Base-by-base conservation (phyloP, 768 basidiomycete species). In the Lactifluus hygrophoroides region DNA sequence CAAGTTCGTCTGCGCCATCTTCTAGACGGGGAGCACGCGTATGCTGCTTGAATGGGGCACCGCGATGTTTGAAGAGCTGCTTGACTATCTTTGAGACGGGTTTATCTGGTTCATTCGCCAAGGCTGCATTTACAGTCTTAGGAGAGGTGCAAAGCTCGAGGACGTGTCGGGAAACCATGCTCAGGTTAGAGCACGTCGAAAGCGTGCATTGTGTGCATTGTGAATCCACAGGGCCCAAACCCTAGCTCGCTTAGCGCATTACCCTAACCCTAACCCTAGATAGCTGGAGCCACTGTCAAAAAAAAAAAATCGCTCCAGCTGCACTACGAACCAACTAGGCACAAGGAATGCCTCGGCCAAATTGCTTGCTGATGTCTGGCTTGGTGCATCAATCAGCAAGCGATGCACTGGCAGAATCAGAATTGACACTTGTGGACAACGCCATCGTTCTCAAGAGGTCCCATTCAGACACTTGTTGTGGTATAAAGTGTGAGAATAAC, bases 1-100 rank as follows among this genome's bases (percentile, higher is more conserved):
- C 74, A 32, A 83, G 67, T 61, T 80, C 79, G 21, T 56, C 54
- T 17, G 21, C 32, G 34, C 21, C 44, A 7, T 54, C 37, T 16
- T 61, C 46, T 2, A 21, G 23, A n/a, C 13, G n/a, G 0, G 47
- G 17, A 9, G 4, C 48, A 11, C 25, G 6, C 3, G 37, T 2
- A 1, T 34, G 48, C 37, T 54, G 25, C 48, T 62, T 62, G 23
- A 42, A 25, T 16, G 21, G 2, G 5, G 35, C 17, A 19, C 51
- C 28, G 13, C 11, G 46, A 19, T 60, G 32, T 32, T 44, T 56
- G 38, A 51, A 61, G 10, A 61, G 53, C 7, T 19, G 43, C 45
- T 49, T 60, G 8, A 37, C 51, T 32, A 56, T 30, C 17, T 14
- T 52, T 30, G 59, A 52, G n/a, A 48, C 6, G 7, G 62, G 49